A percentile compares a stretch with the other conserved stretches of the same genome.
These are phyloP conservation scores for Liriodendron chinense DNA, from an alignment of 164 flowering plant genomes.

Conservation along the genomic window DNA sequence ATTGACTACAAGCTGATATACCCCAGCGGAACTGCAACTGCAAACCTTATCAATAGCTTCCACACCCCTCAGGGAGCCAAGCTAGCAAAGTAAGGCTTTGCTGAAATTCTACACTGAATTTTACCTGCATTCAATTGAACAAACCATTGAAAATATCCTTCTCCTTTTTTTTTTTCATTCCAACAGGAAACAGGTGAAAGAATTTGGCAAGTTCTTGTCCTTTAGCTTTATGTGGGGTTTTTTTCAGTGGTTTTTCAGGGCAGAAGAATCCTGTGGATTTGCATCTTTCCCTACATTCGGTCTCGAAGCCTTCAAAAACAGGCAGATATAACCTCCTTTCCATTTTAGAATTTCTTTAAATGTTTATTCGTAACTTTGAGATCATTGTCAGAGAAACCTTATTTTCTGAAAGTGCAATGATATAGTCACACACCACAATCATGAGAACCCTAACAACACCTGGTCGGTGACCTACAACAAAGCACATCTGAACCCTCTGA, in stretches of 20 bases:
- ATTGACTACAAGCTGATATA: slow-evolving; percentile 56
- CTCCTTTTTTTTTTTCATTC: neutral
- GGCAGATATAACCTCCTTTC: slow-evolving; percentile 1
- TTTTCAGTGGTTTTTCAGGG: slow-evolving; percentile 20
- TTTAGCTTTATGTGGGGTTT: slow-evolving; percentile 22
- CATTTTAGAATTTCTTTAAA: neutral
- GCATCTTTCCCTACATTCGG: slow-evolving; percentile 15
- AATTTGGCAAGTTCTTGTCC: slow-evolving; percentile 13
- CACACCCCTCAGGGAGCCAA: slow-evolving; percentile 63
- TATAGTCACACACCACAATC: too few relatives aligned
- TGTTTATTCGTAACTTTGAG: neutral
- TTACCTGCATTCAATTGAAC: neutral
- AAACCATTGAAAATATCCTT: too few relatives aligned
- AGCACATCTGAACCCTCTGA: too few relatives aligned
- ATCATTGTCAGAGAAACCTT: too few relatives aligned
- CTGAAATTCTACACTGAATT: neutral
- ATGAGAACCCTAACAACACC: too few relatives aligned
- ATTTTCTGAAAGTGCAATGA: too few relatives aligned
- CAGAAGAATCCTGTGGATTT: slow-evolving; percentile 15
- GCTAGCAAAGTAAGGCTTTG: slow-evolving; percentile 41
- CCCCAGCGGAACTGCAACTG: slow-evolving; percentile 73
- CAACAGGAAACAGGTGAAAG: slow-evolving; percentile 19
- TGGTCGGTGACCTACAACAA: too few relatives aligned
- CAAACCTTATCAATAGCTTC: slow-evolving; percentile 62
- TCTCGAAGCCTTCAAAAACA: slow-evolving; percentile 13